Conservation (phyloP, 345 rosid species). For the Anastatica hierochuntica region DNA sequence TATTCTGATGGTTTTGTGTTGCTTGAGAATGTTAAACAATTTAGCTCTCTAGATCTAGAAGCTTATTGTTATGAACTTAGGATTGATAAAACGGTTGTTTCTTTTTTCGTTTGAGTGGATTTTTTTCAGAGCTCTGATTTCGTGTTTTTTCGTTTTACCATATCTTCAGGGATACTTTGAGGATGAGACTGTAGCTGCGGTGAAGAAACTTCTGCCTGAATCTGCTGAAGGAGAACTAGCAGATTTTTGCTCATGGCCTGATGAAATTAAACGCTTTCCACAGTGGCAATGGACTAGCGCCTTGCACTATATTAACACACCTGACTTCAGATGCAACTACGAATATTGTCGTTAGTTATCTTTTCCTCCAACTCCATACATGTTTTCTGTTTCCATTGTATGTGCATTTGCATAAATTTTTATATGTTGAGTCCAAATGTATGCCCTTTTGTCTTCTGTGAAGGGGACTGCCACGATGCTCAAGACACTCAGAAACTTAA, state of each 20-base stretch:
- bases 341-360: conserved; percentile 60
- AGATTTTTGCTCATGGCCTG: conserved; percentile 86
- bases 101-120: too few relatives aligned
- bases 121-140: too few relatives aligned
- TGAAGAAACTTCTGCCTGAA: conserved; percentile 59
- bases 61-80: too few relatives aligned
- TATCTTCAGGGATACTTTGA: conserved; percentile 46
- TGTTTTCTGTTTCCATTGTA: neutral
- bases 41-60: too few relatives aligned
- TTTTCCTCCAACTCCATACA: neutral
- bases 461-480: conserved; percentile 52
- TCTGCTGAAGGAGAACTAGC: conserved; percentile 84
- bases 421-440: neutral
- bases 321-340: conserved; percentile 83
- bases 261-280: conserved; percentile 44
- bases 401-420: too few relatives aligned
- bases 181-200: conserved; percentile 55
- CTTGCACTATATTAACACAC: conserved; percentile 85
- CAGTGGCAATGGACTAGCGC: conserved; percentile 74
- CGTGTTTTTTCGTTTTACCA: neutral
- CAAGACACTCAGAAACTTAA: conserved; percentile 55
- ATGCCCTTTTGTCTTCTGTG: neutral
- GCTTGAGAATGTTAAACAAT: too few relatives aligned
- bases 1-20: too few relatives aligned
- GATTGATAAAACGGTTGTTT: too few relatives aligned